phyloP scores from a whole-genome alignment of 2,329 filamentous ascomycete genomes.

The Penicillium paneum region DNA sequence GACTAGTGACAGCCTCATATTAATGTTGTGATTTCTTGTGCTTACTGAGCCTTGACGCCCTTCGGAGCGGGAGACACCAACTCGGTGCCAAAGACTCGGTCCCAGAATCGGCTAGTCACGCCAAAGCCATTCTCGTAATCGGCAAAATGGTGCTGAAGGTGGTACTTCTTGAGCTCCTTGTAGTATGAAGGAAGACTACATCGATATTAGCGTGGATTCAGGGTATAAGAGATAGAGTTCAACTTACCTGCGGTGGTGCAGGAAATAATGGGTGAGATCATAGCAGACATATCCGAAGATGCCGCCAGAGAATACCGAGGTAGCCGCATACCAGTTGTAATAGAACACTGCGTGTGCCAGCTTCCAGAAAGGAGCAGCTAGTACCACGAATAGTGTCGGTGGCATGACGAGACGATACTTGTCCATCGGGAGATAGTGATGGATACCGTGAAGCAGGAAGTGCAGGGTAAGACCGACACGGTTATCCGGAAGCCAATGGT shows the following conservation, averaged over 20 bases:
- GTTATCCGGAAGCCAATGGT: slow-evolving; percentile 89
- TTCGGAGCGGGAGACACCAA: slow-evolving; percentile 50
- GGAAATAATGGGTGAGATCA: slow-evolving; percentile 96
- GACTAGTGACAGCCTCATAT: background rate
- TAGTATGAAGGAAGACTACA: slow-evolving; percentile 77
- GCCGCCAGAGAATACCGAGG: slow-evolving; percentile 78
- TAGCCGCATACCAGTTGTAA: slow-evolving; percentile 79
- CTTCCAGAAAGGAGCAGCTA: slow-evolving; percentile 90
- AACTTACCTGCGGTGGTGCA: slow-evolving; percentile 82
- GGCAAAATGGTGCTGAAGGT: slow-evolving; percentile 94
- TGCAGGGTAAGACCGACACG: slow-evolving; percentile 79
- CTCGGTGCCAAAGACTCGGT: slow-evolving; percentile 85
- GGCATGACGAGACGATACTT: slow-evolving; percentile 97
- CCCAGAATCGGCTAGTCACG: slow-evolving; percentile 96
- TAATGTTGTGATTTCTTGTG: background rate
- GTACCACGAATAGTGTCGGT: slow-evolving; percentile 75
- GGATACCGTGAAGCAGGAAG: slow-evolving; percentile 92
- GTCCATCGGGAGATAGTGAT: slow-evolving; percentile 99
- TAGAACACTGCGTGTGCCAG: slow-evolving; percentile 78
- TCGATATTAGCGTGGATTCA: slow-evolving; percentile 10
- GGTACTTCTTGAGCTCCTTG: slow-evolving; percentile 92
- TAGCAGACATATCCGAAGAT: slow-evolving; percentile 96
- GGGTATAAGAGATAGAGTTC: background rate
- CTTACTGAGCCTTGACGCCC: slow-evolving; percentile 36
- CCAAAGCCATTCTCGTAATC: slow-evolving; percentile 98